Evolutionary conservation across 2,329 filamentous ascomycete species (phyloP), one percentile per base, ranked within the genome.

Genomic region (Cladosporium sp.): DNA sequence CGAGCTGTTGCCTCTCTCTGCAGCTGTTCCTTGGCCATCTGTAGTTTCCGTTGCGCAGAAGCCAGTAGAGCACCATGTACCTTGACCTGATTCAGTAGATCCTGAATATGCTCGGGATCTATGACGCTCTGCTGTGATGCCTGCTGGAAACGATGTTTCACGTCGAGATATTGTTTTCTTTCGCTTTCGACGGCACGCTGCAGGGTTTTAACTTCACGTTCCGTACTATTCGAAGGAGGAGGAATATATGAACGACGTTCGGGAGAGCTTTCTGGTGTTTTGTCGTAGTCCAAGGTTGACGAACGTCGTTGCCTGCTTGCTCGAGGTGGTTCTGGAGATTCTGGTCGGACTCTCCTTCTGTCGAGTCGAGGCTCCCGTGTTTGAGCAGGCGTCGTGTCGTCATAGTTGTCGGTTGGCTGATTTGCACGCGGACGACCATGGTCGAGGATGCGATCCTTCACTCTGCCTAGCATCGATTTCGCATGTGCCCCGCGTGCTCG

Each of bases 41-140:
- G 61, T 18, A 63, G 23, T 31, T 44, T 63, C 4, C 61, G 61
- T 52, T 63, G 61, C 26, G 61, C 61, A 16, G 61, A 63, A n/a
- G 61, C 61, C 50, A 63, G 26, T 5, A 56, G 37, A 18, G 61
- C 52, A 12, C 61, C 61, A 46, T 63, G 71, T 6, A 59, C 31
- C 46, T 71, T 72, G 55, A 74, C 64, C 44, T 72, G 69, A 37
- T 75, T 68, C 10, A 74, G 55, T 44, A 74, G 61, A 6, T 61
- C 59, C 31, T 74, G 70, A 2, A 75, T 60, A 59, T 70, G 61
- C 18, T 59, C 46, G 2, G 72, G 69, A 49, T 69, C 68, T 46
- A 72, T 61, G 16, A 62, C 65, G 11, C 64, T 66, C 52, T 70
- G 69, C 37, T 70, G 65, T 2, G 72, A 72, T 49, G 72, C 72